phyloP scores from a whole-genome alignment of 140 eudicot genomes.

The Bidens hawaiensis region DNA sequence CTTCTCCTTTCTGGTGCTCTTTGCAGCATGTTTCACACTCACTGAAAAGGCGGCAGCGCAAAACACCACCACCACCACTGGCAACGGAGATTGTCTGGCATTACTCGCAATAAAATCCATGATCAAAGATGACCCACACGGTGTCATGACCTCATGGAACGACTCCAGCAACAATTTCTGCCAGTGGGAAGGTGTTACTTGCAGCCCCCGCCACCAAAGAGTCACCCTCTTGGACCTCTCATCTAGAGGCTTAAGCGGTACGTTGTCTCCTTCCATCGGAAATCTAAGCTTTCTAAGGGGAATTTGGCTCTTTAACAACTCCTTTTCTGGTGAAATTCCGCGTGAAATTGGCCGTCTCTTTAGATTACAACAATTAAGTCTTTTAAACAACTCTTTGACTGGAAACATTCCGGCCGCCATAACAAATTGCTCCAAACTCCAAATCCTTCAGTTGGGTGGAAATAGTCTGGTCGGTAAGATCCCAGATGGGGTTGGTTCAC shows the following conservation, averaged over 20 bases:
- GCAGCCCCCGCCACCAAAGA: slow-evolving; percentile 8
- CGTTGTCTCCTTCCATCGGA: slow-evolving; percentile 18
- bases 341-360: slow-evolving; percentile 27
- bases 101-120: slow-evolving; percentile 19
- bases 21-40: not conserved
- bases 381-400: slow-evolving; percentile 9
- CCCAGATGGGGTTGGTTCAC: slow-evolving; percentile 3
- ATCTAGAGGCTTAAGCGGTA: slow-evolving; percentile 4
- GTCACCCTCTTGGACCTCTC: slow-evolving; percentile 8
- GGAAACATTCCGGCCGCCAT: slow-evolving; percentile 30
- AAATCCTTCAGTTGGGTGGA: not conserved
- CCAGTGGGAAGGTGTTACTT: slow-evolving; percentile 17
- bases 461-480: slow-evolving; percentile 18
- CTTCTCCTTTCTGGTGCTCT: not conserved
- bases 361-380: slow-evolving; percentile 2
- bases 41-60: not conserved
- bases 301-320: slow-evolving; percentile 12
- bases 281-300: slow-evolving; percentile 14
- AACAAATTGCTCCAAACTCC: slow-evolving; percentile 19
- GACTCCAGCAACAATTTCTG: slow-evolving; percentile 6
- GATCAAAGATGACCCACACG: slow-evolving; percentile 12
- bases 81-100: slow-evolving; percentile 1
- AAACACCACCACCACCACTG: not conserved
- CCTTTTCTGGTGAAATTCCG: slow-evolving; percentile 17
- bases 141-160: slow-evolving; percentile 14